Base-by-base conservation (phyloP, 2,329 filamentous ascomycete species). In the Fusarium irregulare region DNA sequence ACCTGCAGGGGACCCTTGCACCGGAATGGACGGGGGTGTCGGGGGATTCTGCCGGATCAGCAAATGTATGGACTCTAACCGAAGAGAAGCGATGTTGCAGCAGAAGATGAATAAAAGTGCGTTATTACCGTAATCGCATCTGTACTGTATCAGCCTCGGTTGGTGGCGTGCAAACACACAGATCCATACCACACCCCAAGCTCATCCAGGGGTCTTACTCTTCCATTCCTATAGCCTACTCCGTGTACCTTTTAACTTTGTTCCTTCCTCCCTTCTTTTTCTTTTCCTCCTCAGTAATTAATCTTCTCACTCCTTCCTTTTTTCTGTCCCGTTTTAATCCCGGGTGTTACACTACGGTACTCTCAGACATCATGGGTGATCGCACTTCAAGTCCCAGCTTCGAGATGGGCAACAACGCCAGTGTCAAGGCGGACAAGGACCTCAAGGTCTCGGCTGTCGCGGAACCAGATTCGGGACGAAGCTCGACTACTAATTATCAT, bases 321-420 rank as follows among this genome's bases (percentile, higher is more conserved):
- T 25, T 23, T 6, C 6, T 28, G 28, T 9, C 21, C 27, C 23
- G 20, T 16, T 11, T 4, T 56, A 40, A 37, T 40, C 14, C 44
- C 54, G 40, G 16, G 25, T 32, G 13, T 13, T 21, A 25, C 23
- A 13, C 28, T 28, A 13, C 12, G 2, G 9, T 30, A 32, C 13
- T n/a, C 11, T 14, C 14, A 28, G 9, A 44, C 46, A 73, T 12
- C 13, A 76, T 76, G 74, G 53, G 58, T 7, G 71, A 37, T 37
- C 18, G 61, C 6, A 70, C 66, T n/a, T 49, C 61, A 27, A 72
- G 59, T 9, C 60, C 50, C 32, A 75, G 66, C 59, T 73, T 75
- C 20, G 74, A 76, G 46, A 60, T 76, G 71, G 73, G 72, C 64
- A 70, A 71, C 3, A 60, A 63, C 14, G 64, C 72, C 5, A 47